Evolutionary conservation across 2,329 filamentous ascomycete species (phyloP).

Genomic region (Neocucurbitaria cava): DNA sequence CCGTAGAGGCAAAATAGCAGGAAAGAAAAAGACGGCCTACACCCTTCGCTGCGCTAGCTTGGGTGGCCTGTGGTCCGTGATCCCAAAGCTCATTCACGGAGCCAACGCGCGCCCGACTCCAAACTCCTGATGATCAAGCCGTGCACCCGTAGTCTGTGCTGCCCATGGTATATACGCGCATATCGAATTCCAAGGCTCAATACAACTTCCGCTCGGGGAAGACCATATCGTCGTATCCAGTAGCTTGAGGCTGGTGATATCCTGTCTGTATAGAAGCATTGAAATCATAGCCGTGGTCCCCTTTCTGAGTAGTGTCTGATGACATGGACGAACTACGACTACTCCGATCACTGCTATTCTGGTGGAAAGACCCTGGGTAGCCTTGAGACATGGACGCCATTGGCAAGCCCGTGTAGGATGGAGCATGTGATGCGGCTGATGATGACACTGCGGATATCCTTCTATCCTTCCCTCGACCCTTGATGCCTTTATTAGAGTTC

Average conservation of each 20-base stretch:
- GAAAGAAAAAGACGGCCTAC: slow-evolving; percentile 5
- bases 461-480: slow-evolving; percentile 87
- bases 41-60: slow-evolving; percentile 32
- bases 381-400: slow-evolving; percentile 27
- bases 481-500: slow-evolving; percentile 98
- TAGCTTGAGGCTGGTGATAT: slow-evolving; percentile 30
- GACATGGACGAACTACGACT: slow-evolving; percentile 45
- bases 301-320: slow-evolving; percentile 37
- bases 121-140: slow-evolving; percentile 7
- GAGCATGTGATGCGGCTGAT: slow-evolving; percentile 32
- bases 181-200: slow-evolving; percentile 8
- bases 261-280: slow-evolving; percentile 33
- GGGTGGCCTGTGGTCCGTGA: slow-evolving; percentile 15
- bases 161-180: neutral
- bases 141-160: neutral
- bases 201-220: slow-evolving; percentile 47
- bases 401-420: slow-evolving; percentile 31
- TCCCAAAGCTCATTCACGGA: slow-evolving; percentile 4
- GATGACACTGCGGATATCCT: slow-evolving; percentile 60
- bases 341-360: slow-evolving; percentile 41
- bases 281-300: slow-evolving; percentile 41
- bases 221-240: slow-evolving; percentile 44
- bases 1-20: slow-evolving; percentile 3
- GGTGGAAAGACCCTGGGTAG: slow-evolving; percentile 33
- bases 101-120: slow-evolving; percentile 7